Conservation (phyloP, 805 yeast species). For the Candida koratica region DNA sequence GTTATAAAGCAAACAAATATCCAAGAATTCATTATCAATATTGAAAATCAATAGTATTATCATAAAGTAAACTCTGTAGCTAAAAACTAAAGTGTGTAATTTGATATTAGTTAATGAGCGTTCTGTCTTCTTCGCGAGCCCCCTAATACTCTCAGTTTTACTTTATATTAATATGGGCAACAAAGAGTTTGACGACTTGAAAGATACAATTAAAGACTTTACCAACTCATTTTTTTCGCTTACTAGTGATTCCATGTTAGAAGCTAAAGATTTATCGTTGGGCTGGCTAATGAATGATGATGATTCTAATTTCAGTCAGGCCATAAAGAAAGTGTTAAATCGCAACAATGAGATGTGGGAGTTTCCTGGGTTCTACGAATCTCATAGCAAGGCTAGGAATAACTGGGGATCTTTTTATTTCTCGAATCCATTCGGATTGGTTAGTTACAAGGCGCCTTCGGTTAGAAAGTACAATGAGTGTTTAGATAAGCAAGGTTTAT, state of each 20-base stretch:
- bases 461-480: constrained; percentile 60
- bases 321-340: constrained; percentile 1
- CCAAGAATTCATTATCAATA: no score
- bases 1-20: no score
- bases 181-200: constrained; percentile 21
- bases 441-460: constrained; percentile 57
- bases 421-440: constrained; percentile 40
- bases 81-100: no score
- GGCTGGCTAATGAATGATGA: constrained; percentile 18
- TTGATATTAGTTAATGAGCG: no score
- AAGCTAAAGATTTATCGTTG: constrained; percentile 19
- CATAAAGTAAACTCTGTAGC: no score
- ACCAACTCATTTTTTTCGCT: constrained; percentile 24
- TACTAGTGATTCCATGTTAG: constrained; percentile 21
- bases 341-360: constrained; percentile 11
- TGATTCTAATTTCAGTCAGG: constrained; percentile 4
- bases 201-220: constrained; percentile 22
- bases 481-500: constrained; percentile 57
- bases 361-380: constrained; percentile 17
- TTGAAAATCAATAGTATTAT: no score
- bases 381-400: neutral
- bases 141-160: no score
- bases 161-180: constrained; percentile 5
- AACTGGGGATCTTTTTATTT: constrained; percentile 2
- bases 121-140: no score